Evolutionary conservation across 1,284 basidiomycete species (phyloP).

Genomic region (Sporisorium sorghi): DNA sequence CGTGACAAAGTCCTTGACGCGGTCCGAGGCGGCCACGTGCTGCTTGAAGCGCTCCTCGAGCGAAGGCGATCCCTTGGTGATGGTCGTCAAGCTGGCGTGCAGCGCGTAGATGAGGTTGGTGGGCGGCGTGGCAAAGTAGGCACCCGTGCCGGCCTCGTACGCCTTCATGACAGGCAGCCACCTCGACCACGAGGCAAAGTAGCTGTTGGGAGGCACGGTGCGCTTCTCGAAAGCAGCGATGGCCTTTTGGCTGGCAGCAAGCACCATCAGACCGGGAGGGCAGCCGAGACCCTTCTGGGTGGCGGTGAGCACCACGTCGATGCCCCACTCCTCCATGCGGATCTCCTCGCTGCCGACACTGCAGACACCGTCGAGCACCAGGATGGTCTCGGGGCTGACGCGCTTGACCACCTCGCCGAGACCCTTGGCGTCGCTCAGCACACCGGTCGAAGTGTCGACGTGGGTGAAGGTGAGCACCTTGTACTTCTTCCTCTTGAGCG

Average conservation of each 20-base stretch:
- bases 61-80: conserved; percentile 74
- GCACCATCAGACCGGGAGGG: conserved; percentile 91
- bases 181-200: conserved; percentile 78
- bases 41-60: conserved; percentile 83
- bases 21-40: conserved; percentile 80
- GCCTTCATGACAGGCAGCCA: conserved; percentile 69
- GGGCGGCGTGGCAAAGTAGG: conserved; percentile 72
- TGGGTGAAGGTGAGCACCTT: conserved; percentile 94
- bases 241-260: conserved; percentile 84
- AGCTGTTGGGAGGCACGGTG: conserved; percentile 79
- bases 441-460: conserved; percentile 76
- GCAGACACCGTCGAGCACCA: conserved; percentile 92
- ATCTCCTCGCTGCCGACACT: conserved; percentile 97
- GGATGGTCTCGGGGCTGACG: conserved; percentile 86
- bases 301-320: conserved; percentile 89
- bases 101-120: conserved; percentile 95
- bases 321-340: conserved; percentile 87
- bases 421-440: conserved; percentile 85
- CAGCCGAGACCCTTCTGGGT: conserved; percentile 95
- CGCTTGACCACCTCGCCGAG: conserved; percentile 81
- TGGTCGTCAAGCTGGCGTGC: conserved; percentile 80
- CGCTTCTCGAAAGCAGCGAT: conserved; percentile 80
- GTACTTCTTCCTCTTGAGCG: conserved; percentile 84
- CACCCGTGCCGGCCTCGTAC: conserved; percentile 65
- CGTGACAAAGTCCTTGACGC: conserved; percentile 78